Evolutionary conservation across 2,329 filamentous ascomycete genomes (phyloP), one percentile per base, ranked within the genome.

Genomic region (Fusarium nelsonii): DNA sequence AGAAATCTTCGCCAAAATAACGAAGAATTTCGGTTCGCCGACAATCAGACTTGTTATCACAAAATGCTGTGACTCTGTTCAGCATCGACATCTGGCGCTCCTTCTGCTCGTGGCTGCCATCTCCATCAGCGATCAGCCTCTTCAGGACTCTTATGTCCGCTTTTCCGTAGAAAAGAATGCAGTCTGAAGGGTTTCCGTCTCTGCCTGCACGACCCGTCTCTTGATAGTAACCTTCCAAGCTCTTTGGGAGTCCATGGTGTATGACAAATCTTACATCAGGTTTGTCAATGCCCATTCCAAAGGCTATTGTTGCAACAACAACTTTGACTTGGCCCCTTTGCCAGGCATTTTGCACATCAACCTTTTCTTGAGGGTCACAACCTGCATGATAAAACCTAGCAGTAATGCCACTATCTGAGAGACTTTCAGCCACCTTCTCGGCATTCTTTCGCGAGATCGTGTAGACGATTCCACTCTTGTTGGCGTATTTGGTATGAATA

Each of bases 231-330:
- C 96, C 96, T 80, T 99, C 96, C 55, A 99, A 83, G 73, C 93
- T 97, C 80, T 99, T 98, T 2, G 96, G 96, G 8, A 99, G 85
- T 43, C 90, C 92, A 74, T 97, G 91, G 76, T 99, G 97, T 40
- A 99, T 93, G 34, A 99, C 96, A 77, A 97, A 99, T 30, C 96
- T 92, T 48, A 99, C 96, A 77, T 99, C 92, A 1, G 94, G 88
- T 78, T 99, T 99, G 82, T 99, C 96, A 70, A 99, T 99, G n/a
- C 96, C 96, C 96, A 99, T 99, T 8, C 96, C 96, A 77, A 99
- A 99, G 26, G 96, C 96, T 78, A 99, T 98, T 0, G 96, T 99
- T 20, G 96, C 97, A 50, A 99, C 96, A 43, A 99, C 97, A 34
- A 99, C 92, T 71, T 97, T 92, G 74, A 91, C 87, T 52, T 84